Evolutionary conservation across 2,329 filamentous ascomycete species (phyloP).

Genomic region (Daldinia eschscholtzii): DNA sequence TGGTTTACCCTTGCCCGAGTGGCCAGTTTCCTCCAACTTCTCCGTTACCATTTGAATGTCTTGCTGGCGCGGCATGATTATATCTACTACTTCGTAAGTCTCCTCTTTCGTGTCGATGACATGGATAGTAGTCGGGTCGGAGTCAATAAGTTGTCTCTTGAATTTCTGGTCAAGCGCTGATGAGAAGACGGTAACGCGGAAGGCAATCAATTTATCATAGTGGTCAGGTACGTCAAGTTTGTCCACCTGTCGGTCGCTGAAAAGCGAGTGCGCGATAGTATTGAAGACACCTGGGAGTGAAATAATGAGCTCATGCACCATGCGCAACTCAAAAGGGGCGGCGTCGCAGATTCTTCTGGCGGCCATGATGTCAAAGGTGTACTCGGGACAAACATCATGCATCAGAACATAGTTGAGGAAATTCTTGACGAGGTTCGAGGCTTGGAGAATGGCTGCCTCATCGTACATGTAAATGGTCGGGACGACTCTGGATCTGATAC

Average conservation of each 20-base stretch:
- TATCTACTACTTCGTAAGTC: slow-evolving; percentile 70
- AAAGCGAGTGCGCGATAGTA: slow-evolving; percentile 76
- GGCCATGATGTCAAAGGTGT: slow-evolving; percentile 72
- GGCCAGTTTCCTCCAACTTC: slow-evolving; percentile 33
- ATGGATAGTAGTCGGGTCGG: slow-evolving; percentile 52
- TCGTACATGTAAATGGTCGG: slow-evolving; percentile 69
- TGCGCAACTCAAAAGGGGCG: slow-evolving; percentile 75
- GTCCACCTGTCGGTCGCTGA: slow-evolving; percentile 59
- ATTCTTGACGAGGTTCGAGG: slow-evolving; percentile 79
- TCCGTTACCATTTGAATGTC: slow-evolving; percentile 37
- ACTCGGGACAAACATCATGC: slow-evolving; percentile 89
- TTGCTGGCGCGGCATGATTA: slow-evolving; percentile 56
- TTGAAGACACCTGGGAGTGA: slow-evolving; percentile 84
- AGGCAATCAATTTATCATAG: slow-evolving; percentile 58
- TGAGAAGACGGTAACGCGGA: slow-evolving; percentile 58
- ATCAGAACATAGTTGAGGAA: slow-evolving; percentile 90
- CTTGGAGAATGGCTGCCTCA: slow-evolving; percentile 66
- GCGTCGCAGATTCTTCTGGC: slow-evolving; percentile 76
- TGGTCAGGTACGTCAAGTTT: slow-evolving; percentile 53
- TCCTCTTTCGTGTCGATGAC: slow-evolving; percentile 63
- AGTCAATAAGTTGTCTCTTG: slow-evolving; percentile 48
- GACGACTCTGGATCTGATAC: slow-evolving; percentile 66
- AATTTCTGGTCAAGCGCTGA: slow-evolving; percentile 49
- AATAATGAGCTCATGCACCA: slow-evolving; percentile 63
- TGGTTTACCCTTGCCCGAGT: slow-evolving; percentile 53